Conservation (phyloP, 805 yeast genomes). For the Yarrowia sp. region DNA sequence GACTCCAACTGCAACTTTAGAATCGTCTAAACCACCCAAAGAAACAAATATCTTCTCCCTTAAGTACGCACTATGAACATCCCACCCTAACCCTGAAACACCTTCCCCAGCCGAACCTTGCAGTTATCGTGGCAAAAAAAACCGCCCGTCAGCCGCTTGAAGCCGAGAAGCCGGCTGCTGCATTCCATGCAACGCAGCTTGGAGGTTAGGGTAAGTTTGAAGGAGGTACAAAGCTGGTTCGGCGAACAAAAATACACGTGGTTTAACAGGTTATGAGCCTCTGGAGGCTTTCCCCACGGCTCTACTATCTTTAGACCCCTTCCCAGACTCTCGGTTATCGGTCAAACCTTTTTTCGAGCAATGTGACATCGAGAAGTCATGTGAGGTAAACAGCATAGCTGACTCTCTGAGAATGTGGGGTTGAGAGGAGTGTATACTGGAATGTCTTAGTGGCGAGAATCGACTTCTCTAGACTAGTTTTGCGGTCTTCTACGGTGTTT, state of each 20-base stretch:
- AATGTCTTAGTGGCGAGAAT: too few relatives aligned
- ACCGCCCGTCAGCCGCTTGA: not conserved
- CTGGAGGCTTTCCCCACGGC: not conserved
- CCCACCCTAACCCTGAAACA: not conserved
- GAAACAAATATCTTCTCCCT: not conserved
- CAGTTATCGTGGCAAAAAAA: not conserved
- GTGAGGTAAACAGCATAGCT: not conserved
- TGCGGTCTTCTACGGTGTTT: too few relatives aligned
- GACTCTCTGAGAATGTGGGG: too few relatives aligned
- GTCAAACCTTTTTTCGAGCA: not conserved
- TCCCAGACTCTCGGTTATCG: not conserved
- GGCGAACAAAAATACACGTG: too few relatives aligned
- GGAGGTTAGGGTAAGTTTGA: not conserved
- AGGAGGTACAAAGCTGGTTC: not conserved
- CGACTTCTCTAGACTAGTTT: too few relatives aligned
- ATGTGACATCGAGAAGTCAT: not conserved
- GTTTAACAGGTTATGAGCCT: not conserved
- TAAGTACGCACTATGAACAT: not conserved
- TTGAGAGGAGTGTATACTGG: not conserved
- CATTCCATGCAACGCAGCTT: not conserved
- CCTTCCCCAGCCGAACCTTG: not conserved
- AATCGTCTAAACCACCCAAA: too few relatives aligned
- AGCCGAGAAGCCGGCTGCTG: conserved; percentile 6
- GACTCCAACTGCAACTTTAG: too few relatives aligned
- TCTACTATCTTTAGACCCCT: not conserved